Conservation (phyloP, 106 monocot genomes). For the Allium sativum region DNA sequence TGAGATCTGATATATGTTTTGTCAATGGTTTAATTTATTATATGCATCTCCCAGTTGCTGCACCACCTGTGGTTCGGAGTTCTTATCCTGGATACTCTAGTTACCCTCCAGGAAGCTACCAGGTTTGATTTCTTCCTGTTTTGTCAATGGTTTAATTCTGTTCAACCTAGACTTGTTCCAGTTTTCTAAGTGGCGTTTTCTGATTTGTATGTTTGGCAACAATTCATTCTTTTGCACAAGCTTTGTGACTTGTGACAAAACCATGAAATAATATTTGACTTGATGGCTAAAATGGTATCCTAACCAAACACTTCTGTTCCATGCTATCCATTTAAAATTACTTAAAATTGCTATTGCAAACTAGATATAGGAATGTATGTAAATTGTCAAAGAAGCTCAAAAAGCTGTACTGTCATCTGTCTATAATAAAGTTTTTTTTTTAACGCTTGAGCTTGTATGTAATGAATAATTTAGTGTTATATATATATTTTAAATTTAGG, state of each 20-base stretch:
- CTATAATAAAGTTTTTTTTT: too few relatives aligned
- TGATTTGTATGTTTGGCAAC: too few relatives aligned
- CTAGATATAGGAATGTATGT: not conserved
- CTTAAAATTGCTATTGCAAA: not conserved
- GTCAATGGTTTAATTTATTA: too few relatives aligned
- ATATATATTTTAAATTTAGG: too few relatives aligned
- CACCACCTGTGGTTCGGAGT: conserved; percentile 8
- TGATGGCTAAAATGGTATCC: not conserved
- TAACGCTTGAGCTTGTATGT: too few relatives aligned
- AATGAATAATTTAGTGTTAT: too few relatives aligned
- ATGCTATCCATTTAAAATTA: not conserved
- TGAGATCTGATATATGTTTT: too few relatives aligned
- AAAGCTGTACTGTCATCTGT: too few relatives aligned
- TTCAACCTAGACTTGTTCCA: too few relatives aligned
- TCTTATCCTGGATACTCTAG: conserved; percentile 19
- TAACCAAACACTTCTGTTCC: not conserved
- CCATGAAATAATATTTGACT: not conserved
- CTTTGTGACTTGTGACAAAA: not conserved
- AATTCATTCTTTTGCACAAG: too few relatives aligned
- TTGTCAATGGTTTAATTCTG: not conserved
- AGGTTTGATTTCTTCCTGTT: conserved; percentile 15
- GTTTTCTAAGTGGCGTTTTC: too few relatives aligned
- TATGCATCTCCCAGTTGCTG: not conserved
- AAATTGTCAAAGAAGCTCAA: not conserved
- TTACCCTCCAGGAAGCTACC: conserved; percentile 8